These are phyloP conservation scores for Paramyrothecium roridum DNA, from an alignment of 2,329 filamentous ascomycete species.

Conservation along the genomic window DNA sequence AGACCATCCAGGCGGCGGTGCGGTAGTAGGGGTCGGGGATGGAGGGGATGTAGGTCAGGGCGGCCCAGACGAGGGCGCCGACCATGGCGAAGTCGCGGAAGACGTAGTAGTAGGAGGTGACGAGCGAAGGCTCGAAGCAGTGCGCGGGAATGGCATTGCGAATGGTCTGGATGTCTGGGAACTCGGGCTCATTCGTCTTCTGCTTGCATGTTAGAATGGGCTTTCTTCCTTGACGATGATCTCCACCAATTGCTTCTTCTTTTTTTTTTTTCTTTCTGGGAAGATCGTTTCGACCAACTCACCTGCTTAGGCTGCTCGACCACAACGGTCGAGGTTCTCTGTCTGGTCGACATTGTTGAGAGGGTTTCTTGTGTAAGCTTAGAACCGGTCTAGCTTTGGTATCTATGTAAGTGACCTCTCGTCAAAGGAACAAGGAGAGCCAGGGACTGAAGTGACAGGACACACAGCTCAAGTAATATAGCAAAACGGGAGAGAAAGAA, in stretches of 20 bases:
- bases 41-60: constrained; percentile 50
- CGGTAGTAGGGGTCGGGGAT: constrained; percentile 43
- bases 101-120: constrained; percentile 52
- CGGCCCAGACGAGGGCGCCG: constrained; percentile 43
- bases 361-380: not conserved
- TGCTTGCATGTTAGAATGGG: not conserved
- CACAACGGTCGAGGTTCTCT: constrained; percentile 16
- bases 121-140: constrained; percentile 56
- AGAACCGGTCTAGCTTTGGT: not conserved
- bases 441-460: too few relatives aligned
- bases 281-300: constrained; percentile 7
- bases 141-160: constrained; percentile 53
- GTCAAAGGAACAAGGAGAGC: too few relatives aligned
- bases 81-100: constrained; percentile 52
- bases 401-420: too few relatives aligned
- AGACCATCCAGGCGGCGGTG: constrained; percentile 49
- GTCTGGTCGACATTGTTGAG: constrained; percentile 17
- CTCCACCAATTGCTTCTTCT: not conserved
- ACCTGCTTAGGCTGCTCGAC: constrained; percentile 12
- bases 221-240: too few relatives aligned
- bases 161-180: constrained; percentile 26
- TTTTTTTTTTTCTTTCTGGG: not conserved
- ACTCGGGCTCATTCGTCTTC: constrained; percentile 14
- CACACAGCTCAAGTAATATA: too few relatives aligned
- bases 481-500: too few relatives aligned